Base-by-base conservation (phyloP, 1,139 yeast species). In the Diutina siamensis region DNA sequence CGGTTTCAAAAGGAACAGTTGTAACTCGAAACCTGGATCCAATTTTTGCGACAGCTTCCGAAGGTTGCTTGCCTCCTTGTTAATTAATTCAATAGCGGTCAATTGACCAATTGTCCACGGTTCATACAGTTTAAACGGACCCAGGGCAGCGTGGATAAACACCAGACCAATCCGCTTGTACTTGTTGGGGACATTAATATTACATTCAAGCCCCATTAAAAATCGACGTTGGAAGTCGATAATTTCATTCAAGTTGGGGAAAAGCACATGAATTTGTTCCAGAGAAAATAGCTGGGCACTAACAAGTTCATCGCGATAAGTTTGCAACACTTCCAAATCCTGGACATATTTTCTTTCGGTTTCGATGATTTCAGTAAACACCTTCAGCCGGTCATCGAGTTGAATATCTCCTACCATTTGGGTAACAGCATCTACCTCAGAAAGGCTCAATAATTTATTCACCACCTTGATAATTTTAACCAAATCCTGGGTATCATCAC, bases 281-380 rank as follows among this genome's bases (percentile, higher is more conserved):
- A 81, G 78, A 5, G 89, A 76, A 19, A 92, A 72, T 34, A 81
- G 64, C 50, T 84, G 92, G 12, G 80, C 75, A 19, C 71, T 68
- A 46, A 75, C 66, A 40, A 92, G 66, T 53, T 84, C 94, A 47
- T 74, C 70, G 58, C 81, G 82, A 62, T 87, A 94, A 41, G 64
- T 65, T 45, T 75, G 71, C 55, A 92, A 63, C 13, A 78, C 72
- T 60, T 89, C 97, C 53, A 92, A 67, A 60, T 92, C 97, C 59
- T 83, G 87, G 19, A 92, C 96, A 60, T 83, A 92, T 61, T 86
- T 88, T 52, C 97, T 72, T 63, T 92, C 99, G 2, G 96, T 87
- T 55, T 82, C 85, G 33, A 94, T 73, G 42, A 92, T 68, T 63
- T 92, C 99, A 53, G 76, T 78, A 46, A 89, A 80, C 45, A 89